Conservation (phyloP, 371 early-diverging fungal species). For the Lichtheimia ornata region DNA sequence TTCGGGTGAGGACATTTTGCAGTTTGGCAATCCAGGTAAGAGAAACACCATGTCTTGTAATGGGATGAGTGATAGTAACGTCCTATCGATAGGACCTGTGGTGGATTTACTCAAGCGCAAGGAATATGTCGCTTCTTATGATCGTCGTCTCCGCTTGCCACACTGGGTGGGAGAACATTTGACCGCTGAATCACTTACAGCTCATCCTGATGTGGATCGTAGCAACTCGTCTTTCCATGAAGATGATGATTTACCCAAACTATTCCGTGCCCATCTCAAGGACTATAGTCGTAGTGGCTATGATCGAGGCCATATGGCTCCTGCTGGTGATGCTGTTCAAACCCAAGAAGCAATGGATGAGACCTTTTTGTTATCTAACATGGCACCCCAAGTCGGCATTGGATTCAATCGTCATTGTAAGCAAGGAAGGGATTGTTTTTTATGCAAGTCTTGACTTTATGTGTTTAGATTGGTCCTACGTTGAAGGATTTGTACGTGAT, state of each 20-base stretch:
- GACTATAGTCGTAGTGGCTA: slow-evolving; percentile 77
- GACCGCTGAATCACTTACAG: slow-evolving; percentile 58
- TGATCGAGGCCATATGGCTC: slow-evolving; percentile 84
- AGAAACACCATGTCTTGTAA: background rate
- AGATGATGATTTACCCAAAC: slow-evolving; percentile 57
- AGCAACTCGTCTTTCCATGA: slow-evolving; percentile 65
- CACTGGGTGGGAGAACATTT: slow-evolving; percentile 85
- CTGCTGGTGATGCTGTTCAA: slow-evolving; percentile 72
- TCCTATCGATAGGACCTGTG: slow-evolving; percentile 37
- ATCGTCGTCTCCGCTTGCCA: slow-evolving; percentile 76
- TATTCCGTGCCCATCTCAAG: slow-evolving; percentile 62
- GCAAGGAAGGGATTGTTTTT: background rate
- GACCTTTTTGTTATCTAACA: slow-evolving; percentile 76
- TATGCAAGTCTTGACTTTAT: background rate
- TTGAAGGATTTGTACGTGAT: slow-evolving; percentile 73
- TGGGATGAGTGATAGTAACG: background rate
- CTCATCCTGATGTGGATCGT: slow-evolving; percentile 55
- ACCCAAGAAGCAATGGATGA: slow-evolving; percentile 70
- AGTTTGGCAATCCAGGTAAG: slow-evolving; percentile 51
- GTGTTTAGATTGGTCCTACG: slow-evolving; percentile 69
- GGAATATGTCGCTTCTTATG: slow-evolving; percentile 60
- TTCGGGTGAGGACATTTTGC: slow-evolving; percentile 18
- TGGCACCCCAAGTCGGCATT: slow-evolving; percentile 78
- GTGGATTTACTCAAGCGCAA: slow-evolving; percentile 50
- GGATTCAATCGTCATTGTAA: slow-evolving; percentile 81